Conservation (phyloP, 2,329 filamentous ascomycete species). For the Stromatinia cepivora region DNA sequence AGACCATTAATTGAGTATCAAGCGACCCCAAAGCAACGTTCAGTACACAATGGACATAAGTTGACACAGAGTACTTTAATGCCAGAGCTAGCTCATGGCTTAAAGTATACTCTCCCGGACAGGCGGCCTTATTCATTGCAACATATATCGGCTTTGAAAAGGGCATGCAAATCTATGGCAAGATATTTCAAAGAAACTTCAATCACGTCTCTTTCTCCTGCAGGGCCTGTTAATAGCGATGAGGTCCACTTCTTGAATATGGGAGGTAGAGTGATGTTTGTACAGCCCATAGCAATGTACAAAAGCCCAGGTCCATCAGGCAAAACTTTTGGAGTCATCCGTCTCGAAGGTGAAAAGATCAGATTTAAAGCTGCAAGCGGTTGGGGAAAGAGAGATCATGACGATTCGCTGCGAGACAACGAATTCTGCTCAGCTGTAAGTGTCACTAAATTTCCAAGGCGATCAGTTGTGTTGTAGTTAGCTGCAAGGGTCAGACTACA, state of each 20-base stretch:
- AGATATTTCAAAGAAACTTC: neutral
- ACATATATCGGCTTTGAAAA: conserved; percentile 13
- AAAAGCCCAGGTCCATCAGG: neutral
- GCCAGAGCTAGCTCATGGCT: conserved; percentile 11
- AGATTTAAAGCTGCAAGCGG: conserved; percentile 7
- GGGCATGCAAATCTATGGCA: conserved; percentile 9
- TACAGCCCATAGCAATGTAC: neutral
- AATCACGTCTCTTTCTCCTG: neutral
- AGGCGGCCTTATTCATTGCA: neutral
- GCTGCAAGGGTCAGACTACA: neutral
- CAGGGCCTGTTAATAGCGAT: neutral
- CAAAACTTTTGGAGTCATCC: conserved; percentile 7
- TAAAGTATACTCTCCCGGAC: neutral
- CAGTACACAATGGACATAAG: neutral
- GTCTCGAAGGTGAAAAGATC: neutral
- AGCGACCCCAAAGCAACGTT: neutral
- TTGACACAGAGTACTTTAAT: conserved; percentile 8
- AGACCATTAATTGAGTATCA: neutral
- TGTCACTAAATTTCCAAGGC: neutral
- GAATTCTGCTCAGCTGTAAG: conserved; percentile 16
- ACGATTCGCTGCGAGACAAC: conserved; percentile 5
- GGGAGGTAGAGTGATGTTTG: neutral
- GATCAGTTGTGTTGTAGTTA: neutral
- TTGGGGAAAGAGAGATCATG: neutral
- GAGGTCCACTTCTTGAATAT: neutral